Evolutionary conservation across 2,329 filamentous ascomycete genomes (phyloP), one percentile per base, ranked within the genome.

Genomic region (Talaromyces verruculosus): DNA sequence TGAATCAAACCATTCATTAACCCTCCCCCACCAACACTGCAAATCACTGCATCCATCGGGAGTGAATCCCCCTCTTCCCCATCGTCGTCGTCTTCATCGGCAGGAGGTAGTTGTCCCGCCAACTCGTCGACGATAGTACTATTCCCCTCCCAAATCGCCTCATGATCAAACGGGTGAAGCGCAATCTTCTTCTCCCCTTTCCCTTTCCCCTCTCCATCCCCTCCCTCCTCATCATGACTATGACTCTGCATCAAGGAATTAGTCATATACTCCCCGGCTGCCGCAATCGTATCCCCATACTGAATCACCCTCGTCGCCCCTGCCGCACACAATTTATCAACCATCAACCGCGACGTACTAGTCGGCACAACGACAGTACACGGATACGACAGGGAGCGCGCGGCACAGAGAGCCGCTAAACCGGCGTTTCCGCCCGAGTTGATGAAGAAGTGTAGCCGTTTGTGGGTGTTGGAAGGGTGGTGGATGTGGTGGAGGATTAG

Each of bases 401-500:
- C 90, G 0, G 92, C 90, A 58, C 87, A 88, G 17, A 91, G 91
- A 72, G 90, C 92, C 1, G 92, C 92, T 3, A 96, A 86, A 1
- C 92, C 92, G 1, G 92, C 92, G 74, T 96, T 96, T 65, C 92
- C 92, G 66, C 91, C 92, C 2, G 88, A 91, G 13, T 89, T 90
- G 73, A 86, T 90, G 81, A 91, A 95, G 84, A 95, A 94, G 80
- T 91, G 90, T 19, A 81, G 73, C 53, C 82, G 79, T 65, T 81
- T 79, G 74, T 75, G 77, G 64, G 71, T 65, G 69, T 78, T 75
- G 65, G 76, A 73, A 33, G 80, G 77, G 55, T 79, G 76, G 65
- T 79, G 71, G 66, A 83, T 75, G 70, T 80, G 76, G 2, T 82
- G 81, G 62, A 88, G 83, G 75, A 92, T 88, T 74, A 91, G 84